These are phyloP conservation scores for Eleusine indica DNA, from an alignment of 176 grass and related monocot species.

Conservation along the genomic window DNA sequence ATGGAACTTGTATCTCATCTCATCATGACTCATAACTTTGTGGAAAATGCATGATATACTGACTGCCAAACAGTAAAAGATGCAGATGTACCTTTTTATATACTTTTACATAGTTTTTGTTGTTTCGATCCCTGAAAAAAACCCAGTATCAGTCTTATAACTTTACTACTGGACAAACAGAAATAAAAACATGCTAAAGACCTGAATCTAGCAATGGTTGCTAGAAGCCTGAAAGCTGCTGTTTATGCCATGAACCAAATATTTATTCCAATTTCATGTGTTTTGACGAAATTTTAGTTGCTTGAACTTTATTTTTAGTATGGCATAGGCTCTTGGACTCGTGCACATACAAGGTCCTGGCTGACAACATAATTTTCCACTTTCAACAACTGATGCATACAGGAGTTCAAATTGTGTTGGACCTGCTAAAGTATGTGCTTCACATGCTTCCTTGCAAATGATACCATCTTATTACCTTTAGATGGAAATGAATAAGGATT, in stretches of 20 bases:
- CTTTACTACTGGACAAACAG: not conserved
- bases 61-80: no score
- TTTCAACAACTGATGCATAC: not conserved
- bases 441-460: constrained; percentile 2
- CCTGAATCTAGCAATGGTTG: not conserved
- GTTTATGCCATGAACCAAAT: not conserved
- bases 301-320: not conserved
- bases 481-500: not conserved
- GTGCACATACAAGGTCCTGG: not conserved
- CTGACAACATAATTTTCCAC: not conserved
- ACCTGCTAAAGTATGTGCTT: not conserved
- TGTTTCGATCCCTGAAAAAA: not conserved
- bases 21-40: not conserved
- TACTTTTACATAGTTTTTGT: not conserved
- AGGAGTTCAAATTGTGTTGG: not conserved
- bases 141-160: not conserved
- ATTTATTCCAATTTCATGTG: not conserved
- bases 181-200: not conserved
- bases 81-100: not conserved
- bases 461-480: not conserved
- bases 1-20: not conserved
- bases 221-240: not conserved
- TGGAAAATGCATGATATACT: not conserved
- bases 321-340: not conserved
- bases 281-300: not conserved